These are phyloP conservation scores for Discostella stelligeroides DNA, from an alignment of 108 stramenopile genomes.

Conservation along the genomic window DNA sequence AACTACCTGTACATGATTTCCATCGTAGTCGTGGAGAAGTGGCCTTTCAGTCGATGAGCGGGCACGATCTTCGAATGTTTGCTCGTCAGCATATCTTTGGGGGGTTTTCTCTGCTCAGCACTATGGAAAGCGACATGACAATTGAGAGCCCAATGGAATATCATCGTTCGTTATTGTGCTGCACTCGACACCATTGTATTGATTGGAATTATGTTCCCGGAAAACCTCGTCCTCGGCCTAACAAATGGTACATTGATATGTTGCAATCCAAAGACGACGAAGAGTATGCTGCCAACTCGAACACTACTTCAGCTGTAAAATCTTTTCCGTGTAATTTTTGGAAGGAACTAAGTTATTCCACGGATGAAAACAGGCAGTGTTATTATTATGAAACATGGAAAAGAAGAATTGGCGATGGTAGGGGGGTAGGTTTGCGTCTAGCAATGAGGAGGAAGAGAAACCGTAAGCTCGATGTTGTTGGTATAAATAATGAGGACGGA, in stretches of 20 bases:
- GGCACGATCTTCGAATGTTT: slow-evolving; percentile 69
- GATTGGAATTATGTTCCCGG: slow-evolving; percentile 89
- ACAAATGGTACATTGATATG: slow-evolving; percentile 87
- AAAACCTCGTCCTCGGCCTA: slow-evolving; percentile 72
- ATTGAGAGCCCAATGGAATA: neutral
- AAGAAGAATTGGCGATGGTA: slow-evolving; percentile 51
- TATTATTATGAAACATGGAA: slow-evolving; percentile 91
- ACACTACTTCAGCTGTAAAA: too few relatives aligned
- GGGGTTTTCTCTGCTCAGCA: slow-evolving; percentile 58
- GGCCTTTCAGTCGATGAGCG: slow-evolving; percentile 38
- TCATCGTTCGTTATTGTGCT: too few relatives aligned
- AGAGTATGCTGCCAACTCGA: slow-evolving; percentile 12
- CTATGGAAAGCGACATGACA: slow-evolving; percentile 8
- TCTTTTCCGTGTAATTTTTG: slow-evolving; percentile 56
- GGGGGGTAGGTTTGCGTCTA: slow-evolving; percentile 40
- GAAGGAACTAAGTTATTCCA: slow-evolving; percentile 87
- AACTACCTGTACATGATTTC: slow-evolving; percentile 3
- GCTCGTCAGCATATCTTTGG: slow-evolving; percentile 91
- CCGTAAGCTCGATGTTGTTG: slow-evolving; percentile 4
- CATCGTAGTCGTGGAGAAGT: slow-evolving; percentile 30
- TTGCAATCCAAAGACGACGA: neutral
- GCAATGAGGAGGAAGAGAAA: slow-evolving; percentile 48
- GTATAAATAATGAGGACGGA: slow-evolving; percentile 45
- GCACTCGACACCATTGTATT: slow-evolving; percentile 85
- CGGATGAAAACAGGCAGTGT: slow-evolving; percentile 72